Evolutionary conservation across 1,139 yeast species (phyloP), one percentile per base, ranked within the genome.

Genomic region (Candida sanyaensis): DNA sequence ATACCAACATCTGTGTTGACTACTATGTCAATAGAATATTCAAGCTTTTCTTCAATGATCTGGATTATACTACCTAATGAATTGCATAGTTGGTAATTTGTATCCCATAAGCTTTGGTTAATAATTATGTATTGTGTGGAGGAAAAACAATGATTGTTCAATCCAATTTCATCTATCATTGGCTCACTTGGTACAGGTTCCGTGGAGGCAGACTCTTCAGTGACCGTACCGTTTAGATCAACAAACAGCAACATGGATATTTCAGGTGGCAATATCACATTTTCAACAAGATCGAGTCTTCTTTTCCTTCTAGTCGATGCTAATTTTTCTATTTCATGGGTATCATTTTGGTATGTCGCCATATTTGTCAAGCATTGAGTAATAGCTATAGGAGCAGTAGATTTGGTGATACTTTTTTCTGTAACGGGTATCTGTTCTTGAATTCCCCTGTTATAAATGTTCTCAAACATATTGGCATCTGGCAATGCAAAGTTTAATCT

Each of bases 341-440:
- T 46, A 13, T 50, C 53, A 43, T 48, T 44, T 7, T 50, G 50
- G 13, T 50, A 48, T 1, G 53, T 50, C 11, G 53, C 51, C 4
- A 42, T 17, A 31, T 48, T 48, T 8, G 53, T 47, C 11, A 12
- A 11, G 21, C 33, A 11, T 13, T 41, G 37, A 17, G 12, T 28
- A 8, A 10, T 34, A 10, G 7, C 30, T n/a, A 26, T 3, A 3
- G 34, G 21, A 11, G 9, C 21, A 10, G 28, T 17, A 11, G 41
- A 9, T 12, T 27, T 27, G 41, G 32, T 27, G 21, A n/a, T n/a
- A 12, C 10, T 29, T 29, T 13, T n/a, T 13, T 29, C 5, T 17
- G 3, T 17, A 17, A 17, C 21, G 21, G 33, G 27, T 38, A 8
- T 6, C 27, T 38, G n/a, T n/a, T 41, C 27, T 10, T 9, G n/a